Base-by-base conservation (phyloP, 2,329 filamentous ascomycete species). In the Emericellopsis cladophorae region DNA sequence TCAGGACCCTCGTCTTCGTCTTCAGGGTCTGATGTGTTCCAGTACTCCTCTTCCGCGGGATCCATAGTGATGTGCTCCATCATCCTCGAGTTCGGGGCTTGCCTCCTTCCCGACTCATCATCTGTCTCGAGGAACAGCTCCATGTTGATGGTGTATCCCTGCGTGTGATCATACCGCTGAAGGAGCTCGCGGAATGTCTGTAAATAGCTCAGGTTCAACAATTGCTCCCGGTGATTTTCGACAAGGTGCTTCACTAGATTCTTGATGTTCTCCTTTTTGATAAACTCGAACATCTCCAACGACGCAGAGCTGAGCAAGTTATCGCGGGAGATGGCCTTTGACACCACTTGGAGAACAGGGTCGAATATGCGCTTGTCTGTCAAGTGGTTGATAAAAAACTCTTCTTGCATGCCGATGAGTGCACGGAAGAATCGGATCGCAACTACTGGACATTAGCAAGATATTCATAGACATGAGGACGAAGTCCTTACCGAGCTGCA, bases 291-390 rank as follows among this genome's bases (percentile, higher is more conserved):
- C 35, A 98, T 75, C 54, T 98, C 92, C 9, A 96, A 70, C 51
- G 87, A 95, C 8, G 89, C 90, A 1, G 90, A 96, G 58, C 92
- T 93, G 26, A 96, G 71, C 4, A 98, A 70, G 50, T 95, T 96
- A 59, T 98, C 90, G 34, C 88, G 78, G 1, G 89, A 86, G 75
- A 95, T 83, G 0, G 87, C 92, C 48, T 84, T 77, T 42, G 83
- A 74, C 29, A 96, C 74, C 31, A 95, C 81, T 49, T 92, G 78
- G 12, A 98, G 68, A 29, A 96, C 84, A 1, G 88, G 84, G 33
- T 83, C 84, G 44, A 96, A 79, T 0, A 92, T 77, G 44, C 81
- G 77, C 55, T 89, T 83, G 49, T 88, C 79, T 22, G 81, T 83
- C 50, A 96, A 75, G 51, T 95, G 82, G 41, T 81, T 82, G 52